phyloP scores from a whole-genome alignment of 2,329 filamentous ascomycete genomes.

The Epichloe uncinata region DNA sequence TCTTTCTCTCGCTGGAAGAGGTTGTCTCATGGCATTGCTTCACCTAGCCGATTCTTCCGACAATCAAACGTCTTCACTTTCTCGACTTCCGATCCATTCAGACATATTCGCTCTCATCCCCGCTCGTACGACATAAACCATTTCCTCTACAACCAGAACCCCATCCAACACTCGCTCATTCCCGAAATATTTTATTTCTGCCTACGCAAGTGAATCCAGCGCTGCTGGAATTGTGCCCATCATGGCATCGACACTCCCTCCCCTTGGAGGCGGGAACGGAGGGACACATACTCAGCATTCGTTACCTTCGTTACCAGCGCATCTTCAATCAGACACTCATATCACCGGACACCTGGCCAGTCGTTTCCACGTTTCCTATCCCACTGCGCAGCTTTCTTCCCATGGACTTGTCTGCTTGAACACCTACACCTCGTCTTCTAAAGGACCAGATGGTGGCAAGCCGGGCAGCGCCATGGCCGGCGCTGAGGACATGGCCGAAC shows the following conservation, averaged over 20 bases:
- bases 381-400: conserved; percentile 78
- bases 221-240: conserved; percentile 19
- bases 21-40: not conserved
- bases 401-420: conserved; percentile 88
- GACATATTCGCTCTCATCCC: not conserved
- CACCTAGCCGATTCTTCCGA: not conserved
- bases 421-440: conserved; percentile 81
- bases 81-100: not conserved
- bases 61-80: not conserved
- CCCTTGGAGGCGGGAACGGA: conserved; percentile 34
- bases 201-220: not conserved
- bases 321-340: conserved; percentile 65
- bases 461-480: conserved; percentile 87
- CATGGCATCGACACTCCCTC: conserved; percentile 49
- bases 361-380: conserved; percentile 83
- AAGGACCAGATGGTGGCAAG: conserved; percentile 79
- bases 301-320: conserved; percentile 74
- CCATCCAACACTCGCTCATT: not conserved
- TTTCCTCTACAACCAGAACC: not conserved
- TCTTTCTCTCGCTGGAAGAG: not conserved
- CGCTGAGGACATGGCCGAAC: conserved; percentile 79
- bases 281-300: conserved; percentile 71
- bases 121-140: not conserved
- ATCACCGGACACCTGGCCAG: conserved; percentile 72
- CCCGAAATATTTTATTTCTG: not conserved